Conservation (phyloP, 306 rosid genomes). For the Trifolium fragiferum region DNA sequence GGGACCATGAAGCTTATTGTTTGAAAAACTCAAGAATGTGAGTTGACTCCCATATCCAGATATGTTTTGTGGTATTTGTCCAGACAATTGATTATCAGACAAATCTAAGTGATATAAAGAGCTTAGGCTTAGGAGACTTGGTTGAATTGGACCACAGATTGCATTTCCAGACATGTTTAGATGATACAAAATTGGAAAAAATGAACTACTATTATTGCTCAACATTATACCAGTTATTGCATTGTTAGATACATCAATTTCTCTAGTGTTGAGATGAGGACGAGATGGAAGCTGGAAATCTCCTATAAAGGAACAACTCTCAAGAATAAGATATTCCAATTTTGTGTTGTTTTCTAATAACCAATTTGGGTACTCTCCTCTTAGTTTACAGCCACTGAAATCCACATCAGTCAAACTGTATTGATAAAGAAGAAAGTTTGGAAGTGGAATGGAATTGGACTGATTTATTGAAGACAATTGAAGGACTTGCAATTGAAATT, state of each 20-base stretch:
- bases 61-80: not conserved
- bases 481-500: constrained; percentile 22
- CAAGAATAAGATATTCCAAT: not conserved
- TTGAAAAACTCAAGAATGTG: not conserved
- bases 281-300: not conserved
- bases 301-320: not conserved
- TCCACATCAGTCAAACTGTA: not conserved
- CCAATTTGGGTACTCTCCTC: not conserved
- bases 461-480: not conserved
- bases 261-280: not conserved
- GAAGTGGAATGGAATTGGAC: not conserved
- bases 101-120: not conserved
- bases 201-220: not conserved
- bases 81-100: constrained; percentile 25
- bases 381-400: not conserved
- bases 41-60: not conserved
- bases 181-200: not conserved
- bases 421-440: constrained; percentile 2
- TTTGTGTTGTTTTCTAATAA: constrained; percentile 10
- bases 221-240: not conserved
- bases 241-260: constrained; percentile 19
- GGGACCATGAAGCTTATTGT: not conserved
- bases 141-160: not conserved
- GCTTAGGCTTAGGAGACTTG: not conserved
- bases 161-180: not conserved